phyloP scores from a whole-genome alignment of 2,329 filamentous ascomycete species.

The Sordariomycetes sp. region DNA sequence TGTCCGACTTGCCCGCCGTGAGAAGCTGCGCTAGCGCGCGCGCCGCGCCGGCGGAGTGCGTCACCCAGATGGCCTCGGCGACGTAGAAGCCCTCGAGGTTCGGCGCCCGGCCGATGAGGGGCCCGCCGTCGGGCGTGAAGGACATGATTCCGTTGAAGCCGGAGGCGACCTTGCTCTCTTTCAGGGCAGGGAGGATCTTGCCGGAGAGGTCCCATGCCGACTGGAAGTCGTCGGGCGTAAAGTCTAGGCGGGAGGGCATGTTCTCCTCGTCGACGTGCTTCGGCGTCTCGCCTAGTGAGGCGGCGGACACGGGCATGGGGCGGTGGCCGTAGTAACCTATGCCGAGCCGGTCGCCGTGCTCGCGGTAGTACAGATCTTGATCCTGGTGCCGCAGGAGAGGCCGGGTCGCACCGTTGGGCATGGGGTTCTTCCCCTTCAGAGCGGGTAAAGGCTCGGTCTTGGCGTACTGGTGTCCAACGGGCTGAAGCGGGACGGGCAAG shows the following conservation, averaged over 20 bases:
- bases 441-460: constrained; percentile 41
- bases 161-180: constrained; percentile 35
- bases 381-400: constrained; percentile 52
- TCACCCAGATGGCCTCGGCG: constrained; percentile 54
- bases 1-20: constrained; percentile 37
- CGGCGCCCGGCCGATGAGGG: constrained; percentile 43
- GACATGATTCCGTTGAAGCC: constrained; percentile 56
- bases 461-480: constrained; percentile 49
- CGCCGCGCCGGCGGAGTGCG: constrained; percentile 50
- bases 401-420: constrained; percentile 32
- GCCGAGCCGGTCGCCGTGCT: constrained; percentile 48
- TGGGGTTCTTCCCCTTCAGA: constrained; percentile 17
- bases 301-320: constrained; percentile 45
- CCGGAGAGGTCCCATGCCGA: constrained; percentile 45
- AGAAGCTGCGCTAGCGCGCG: constrained; percentile 45
- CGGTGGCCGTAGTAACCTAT: constrained; percentile 53
- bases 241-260: constrained; percentile 50
- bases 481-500: constrained; percentile 41
- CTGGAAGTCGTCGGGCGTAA: constrained; percentile 45
- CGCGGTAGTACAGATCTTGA: constrained; percentile 49
- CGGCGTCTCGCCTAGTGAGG: constrained; percentile 36
- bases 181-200: constrained; percentile 37
- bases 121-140: constrained; percentile 50
- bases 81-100: constrained; percentile 48
- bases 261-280: constrained; percentile 40